Evolutionary conservation across 352 stramenopile genomes (phyloP).

Genomic region (Hyphochytrium catenoides): DNA sequence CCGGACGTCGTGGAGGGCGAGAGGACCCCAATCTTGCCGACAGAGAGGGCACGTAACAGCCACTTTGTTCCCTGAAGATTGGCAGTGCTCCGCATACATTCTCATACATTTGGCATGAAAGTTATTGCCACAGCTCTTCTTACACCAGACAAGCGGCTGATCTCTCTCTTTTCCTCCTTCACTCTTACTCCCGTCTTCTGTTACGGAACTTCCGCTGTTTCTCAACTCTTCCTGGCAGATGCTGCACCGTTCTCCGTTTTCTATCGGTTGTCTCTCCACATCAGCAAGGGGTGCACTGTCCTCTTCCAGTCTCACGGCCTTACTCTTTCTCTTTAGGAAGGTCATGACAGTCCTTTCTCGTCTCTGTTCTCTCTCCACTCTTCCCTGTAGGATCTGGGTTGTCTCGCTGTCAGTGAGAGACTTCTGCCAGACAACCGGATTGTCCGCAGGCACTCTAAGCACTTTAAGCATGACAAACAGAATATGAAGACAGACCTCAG

Average conservation of each 20-base stretch:
- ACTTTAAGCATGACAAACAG: conserved; percentile 65
- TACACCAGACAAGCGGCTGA: conserved; percentile 37
- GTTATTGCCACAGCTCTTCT: conserved; percentile 44
- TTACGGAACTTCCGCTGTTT: no score
- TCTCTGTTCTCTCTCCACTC: conserved; percentile 23
- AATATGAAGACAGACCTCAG: conserved; percentile 49
- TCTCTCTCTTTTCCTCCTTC: no score
- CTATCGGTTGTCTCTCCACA: conserved; percentile 19
- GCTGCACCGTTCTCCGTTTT: conserved; percentile 42
- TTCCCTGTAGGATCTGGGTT: conserved; percentile 23
- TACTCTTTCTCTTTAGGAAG: conserved; percentile 22
- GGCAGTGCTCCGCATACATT: conserved; percentile 44
- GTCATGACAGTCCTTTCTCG: conserved; percentile 7
- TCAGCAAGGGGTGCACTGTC: neutral
- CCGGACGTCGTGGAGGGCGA: conserved; percentile 24
- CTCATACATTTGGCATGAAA: conserved; percentile 53
- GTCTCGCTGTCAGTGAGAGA: conserved; percentile 55
- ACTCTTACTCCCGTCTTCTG: no score
- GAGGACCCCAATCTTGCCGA: conserved; percentile 43
- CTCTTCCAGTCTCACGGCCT: neutral
- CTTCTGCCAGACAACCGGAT: conserved; percentile 49
- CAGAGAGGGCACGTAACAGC: conserved; percentile 57
- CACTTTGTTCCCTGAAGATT: conserved; percentile 34
- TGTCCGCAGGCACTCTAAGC: conserved; percentile 29
- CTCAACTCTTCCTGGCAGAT: conserved; percentile 59